Evolutionary conservation across 2,329 filamentous ascomycete species (phyloP).

Genomic region (Leptodontidium sp.): DNA sequence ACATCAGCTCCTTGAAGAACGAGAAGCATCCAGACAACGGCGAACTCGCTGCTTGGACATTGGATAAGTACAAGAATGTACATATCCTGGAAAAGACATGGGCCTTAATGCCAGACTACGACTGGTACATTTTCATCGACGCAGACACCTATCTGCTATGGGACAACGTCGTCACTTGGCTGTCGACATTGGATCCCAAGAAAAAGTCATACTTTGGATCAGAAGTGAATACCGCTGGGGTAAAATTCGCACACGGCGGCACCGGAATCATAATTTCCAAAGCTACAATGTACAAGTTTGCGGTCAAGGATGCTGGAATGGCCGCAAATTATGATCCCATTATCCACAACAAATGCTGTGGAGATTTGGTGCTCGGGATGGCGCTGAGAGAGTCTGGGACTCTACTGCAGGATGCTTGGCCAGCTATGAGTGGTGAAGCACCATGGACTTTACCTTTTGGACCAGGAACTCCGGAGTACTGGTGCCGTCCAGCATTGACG

Average conservation of each 20-base stretch:
- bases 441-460: slow-evolving; percentile 57
- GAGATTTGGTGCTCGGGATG: slow-evolving; percentile 58
- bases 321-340: slow-evolving; percentile 56
- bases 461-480: slow-evolving; percentile 52
- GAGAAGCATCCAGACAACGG: slow-evolving; percentile 41
- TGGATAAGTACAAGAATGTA: slow-evolving; percentile 70
- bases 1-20: slow-evolving; percentile 49
- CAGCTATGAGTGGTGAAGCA: slow-evolving; percentile 64
- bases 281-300: slow-evolving; percentile 58
- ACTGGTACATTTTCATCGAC: slow-evolving; percentile 68
- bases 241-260: slow-evolving; percentile 63
- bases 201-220: slow-evolving; percentile 62
- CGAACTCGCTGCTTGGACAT: slow-evolving; percentile 55
- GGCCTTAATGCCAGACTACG: slow-evolving; percentile 57
- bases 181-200: slow-evolving; percentile 28
- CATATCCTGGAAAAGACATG: slow-evolving; percentile 65
- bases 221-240: slow-evolving; percentile 52
- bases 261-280: slow-evolving; percentile 62
- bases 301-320: slow-evolving; percentile 52
- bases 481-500: slow-evolving; percentile 63
- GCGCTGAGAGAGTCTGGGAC: slow-evolving; percentile 57
- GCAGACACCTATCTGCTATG: slow-evolving; percentile 66
- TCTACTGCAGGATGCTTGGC: slow-evolving; percentile 53
- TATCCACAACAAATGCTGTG: slow-evolving; percentile 56
- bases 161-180: slow-evolving; percentile 54